Conservation (phyloP, 2,329 filamentous ascomycete genomes). For the Trichoderma koningii region DNA sequence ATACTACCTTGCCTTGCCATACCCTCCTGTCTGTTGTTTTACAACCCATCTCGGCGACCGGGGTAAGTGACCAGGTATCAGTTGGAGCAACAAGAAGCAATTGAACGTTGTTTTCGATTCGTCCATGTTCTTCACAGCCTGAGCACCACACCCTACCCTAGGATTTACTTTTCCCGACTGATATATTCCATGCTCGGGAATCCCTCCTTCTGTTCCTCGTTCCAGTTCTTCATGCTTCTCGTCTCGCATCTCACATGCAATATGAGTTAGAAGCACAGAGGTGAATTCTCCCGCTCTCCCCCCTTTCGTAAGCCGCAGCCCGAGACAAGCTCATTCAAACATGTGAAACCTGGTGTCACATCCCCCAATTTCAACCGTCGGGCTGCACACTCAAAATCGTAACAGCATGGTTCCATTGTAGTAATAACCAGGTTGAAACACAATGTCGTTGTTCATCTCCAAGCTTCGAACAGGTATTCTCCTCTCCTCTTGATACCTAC, state of each 20-base stretch:
- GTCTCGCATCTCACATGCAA: background rate
- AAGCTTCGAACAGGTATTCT: too few species aligned
- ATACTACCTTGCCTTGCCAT: background rate
- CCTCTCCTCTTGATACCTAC: too few species aligned
- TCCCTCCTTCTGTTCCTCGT: too few species aligned
- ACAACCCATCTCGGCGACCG: background rate
- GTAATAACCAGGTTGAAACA: conserved; percentile 14
- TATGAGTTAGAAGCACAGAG: background rate
- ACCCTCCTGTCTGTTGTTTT: conserved; percentile 12
- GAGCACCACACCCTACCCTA: too few species aligned
- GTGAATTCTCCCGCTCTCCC: conserved; percentile 1
- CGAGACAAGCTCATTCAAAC: conserved; percentile 21
- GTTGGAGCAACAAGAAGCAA: too few species aligned
- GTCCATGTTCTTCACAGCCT: too few species aligned
- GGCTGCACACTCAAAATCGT: background rate
- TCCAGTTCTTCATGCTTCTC: background rate
- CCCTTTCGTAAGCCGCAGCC: background rate
- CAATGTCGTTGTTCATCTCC: background rate
- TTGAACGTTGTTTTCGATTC: too few species aligned
- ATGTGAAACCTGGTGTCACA: conserved; percentile 24
- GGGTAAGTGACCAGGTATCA: too few species aligned
- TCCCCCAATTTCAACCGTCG: conserved; percentile 19
- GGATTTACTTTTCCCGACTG: too few species aligned
- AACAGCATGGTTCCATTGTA: conserved; percentile 17
- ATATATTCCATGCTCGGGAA: too few species aligned